Evolutionary conservation across 1,139 yeast species (phyloP), one percentile per base, ranked within the genome.

Genomic region (Ogataea hybrid): DNA sequence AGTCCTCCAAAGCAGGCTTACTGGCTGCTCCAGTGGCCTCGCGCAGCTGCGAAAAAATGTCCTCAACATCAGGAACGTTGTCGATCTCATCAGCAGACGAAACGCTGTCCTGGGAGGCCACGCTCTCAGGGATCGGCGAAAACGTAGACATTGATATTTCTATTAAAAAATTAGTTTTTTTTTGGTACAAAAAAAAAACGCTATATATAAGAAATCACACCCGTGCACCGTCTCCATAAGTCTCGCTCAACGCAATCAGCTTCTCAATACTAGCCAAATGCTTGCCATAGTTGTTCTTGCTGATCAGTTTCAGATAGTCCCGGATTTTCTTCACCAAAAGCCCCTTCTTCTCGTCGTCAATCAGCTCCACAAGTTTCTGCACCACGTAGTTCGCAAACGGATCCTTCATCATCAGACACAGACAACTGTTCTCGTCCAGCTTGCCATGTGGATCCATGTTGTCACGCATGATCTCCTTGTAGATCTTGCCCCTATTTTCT

Each of bases 301-400:
- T 73, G 37, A 79, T 77, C 50, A 78, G 76, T 52, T 76, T 77
- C 60, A 80, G 69, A 56, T 80, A 81, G 43, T 79, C 79, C 58
- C 80, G 71, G 48, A 82, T 77, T 51, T 81, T 80, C 38, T 72
- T 67, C 37, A 84, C 83, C 52, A 84, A 69, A 27, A 76, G 59
- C 39, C 68, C 73, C 67, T 81, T 82, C 50, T 87, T 88, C 27
- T 73, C 74, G 40, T 85, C 84, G 47, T 74, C 75, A 7, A 94
- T 77, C 3, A 86, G 85, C 53, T 87, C 96, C 29, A 92, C 89
- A 56, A 94, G 74, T 63, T 92, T 92, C 65, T 92, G 98, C 44
- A 92, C 88, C 35, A 92, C 99, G 61, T 92, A 92, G 64, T 92
- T 92, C 16, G 97, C 98, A 67, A 84, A 94, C 62, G 92, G 98